These are phyloP conservation scores for Talaromyces adpressus DNA, from an alignment of 495 filamentous ascomycete genomes.

Conservation along the genomic window DNA sequence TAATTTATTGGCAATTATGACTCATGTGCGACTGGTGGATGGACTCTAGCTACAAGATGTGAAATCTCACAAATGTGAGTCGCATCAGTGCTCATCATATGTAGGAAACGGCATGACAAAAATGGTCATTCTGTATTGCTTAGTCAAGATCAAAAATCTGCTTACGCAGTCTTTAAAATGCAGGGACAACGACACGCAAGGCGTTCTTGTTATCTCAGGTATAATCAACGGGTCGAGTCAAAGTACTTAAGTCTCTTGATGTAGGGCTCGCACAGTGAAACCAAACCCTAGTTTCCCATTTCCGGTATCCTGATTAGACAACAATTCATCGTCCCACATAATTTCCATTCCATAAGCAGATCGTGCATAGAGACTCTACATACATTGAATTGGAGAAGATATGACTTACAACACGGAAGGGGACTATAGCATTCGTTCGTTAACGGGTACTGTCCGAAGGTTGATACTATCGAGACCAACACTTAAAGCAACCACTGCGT, in stretches of 20 bases:
- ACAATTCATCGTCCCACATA: background rate
- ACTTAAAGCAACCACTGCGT: slow-evolving; percentile 8
- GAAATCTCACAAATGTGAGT: too few species aligned
- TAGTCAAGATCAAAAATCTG: background rate
- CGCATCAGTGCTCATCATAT: too few species aligned
- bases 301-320: background rate
- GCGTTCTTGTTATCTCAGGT: background rate
- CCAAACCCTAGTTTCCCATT: background rate
- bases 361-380: background rate
- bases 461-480: background rate
- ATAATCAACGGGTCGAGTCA: background rate
- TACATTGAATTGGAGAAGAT: background rate
- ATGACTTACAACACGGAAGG: background rate
- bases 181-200: background rate
- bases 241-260: background rate
- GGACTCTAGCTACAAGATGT: background rate
- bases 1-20: background rate
- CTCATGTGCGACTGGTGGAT: background rate
- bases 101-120: background rate
- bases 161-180: background rate
- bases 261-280: background rate
- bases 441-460: too few species aligned
- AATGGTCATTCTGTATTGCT: background rate
- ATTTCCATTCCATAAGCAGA: background rate
- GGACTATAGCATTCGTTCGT: background rate